Base-by-base conservation (phyloP, 495 filamentous ascomycete species). In the Xylaria acuta region DNA sequence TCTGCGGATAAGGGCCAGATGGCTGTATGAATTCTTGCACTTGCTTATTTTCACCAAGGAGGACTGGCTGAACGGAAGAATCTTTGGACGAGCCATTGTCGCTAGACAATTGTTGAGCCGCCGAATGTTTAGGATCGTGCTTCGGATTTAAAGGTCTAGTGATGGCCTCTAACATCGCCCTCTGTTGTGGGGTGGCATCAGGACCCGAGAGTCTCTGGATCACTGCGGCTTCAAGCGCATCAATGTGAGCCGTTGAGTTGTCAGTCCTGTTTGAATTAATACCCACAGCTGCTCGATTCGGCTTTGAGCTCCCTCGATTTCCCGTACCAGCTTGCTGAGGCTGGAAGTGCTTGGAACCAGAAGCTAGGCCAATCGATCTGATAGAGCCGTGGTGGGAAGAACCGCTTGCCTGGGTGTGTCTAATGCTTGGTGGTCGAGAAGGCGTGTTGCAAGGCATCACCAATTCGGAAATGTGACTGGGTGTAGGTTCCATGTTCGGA, bases 81-180 rank as follows among this genome's bases (percentile, higher is more conserved):
- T 49, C 64, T 25, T 56, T 66, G n/a, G 53, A 60, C 16, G 70
- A 72, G 41, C 25, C 32, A 20, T 45, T 59, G 9, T 72, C 70
- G n/a, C 70, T 65, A 4, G 70, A 66, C 20, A n/a, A n/a, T 14
- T 67, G 62, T 20, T 67, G 62, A 41, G 3, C 41, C 0, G 76
- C 71, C 20, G 77, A 77, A 49, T 12, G 73, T 76, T 30, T 75
- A 73, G 54, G 66, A 76, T 18, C 77, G 70, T 5, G 77, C 67
- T 38, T 70, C 73, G 11, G 73, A 60, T n/a, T 53, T 73, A 73
- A 76, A 78, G 54, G 65, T 64, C n/a, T 74, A 43, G 38, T 75
- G 76, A 43, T 69, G 3, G 43, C 59, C 51, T 60, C 63, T 40
- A 60, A 34, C 62, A 66, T 53, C 43, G 4, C 38, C 67, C 12